Percentiles rank a stretch among this genome's conserved stretches.
Evolutionary conservation across 1,139 yeast genomes (phyloP).

Genomic region (Candida dubliniensis): DNA sequence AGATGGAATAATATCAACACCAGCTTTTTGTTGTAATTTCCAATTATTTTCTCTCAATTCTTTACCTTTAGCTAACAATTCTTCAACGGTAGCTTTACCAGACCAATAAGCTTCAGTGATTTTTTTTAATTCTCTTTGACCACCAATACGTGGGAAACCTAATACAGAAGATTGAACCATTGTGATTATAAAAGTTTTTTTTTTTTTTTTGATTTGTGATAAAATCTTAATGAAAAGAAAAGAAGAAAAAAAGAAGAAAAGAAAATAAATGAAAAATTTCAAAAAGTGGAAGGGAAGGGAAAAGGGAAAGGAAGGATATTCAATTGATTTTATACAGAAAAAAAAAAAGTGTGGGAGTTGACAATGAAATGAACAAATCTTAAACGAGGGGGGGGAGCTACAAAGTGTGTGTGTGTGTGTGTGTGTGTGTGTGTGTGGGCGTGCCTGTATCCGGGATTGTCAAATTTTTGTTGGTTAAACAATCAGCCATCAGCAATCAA

Average conservation of each 20-base stretch:
- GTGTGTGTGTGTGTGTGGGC: too few species aligned
- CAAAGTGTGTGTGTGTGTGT: too few species aligned
- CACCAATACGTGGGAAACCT: conserved; percentile 99
- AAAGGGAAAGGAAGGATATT: too few species aligned
- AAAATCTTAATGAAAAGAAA: conserved; percentile 4
- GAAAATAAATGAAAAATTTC: background rate
- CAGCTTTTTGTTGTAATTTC: conserved; percentile 96
- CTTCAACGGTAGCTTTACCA: conserved; percentile 87
- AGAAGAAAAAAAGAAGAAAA: conserved; percentile 7
- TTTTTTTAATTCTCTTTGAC: conserved; percentile 98
- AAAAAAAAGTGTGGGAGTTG: conserved; percentile 1
- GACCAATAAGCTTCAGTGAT: conserved; percentile 99
- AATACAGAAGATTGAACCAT: conserved; percentile 96
- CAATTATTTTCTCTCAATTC: conserved; percentile 95
- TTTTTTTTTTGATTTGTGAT: conserved; percentile 3
- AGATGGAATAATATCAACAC: conserved; percentile 95
- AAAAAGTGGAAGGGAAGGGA: too few species aligned
- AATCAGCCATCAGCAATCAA: too few species aligned
- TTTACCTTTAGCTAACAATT: conserved; percentile 88
- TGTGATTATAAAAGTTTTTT: conserved; percentile 9
- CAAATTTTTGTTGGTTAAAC: background rate
- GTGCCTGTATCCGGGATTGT: background rate
- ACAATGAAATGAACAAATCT: too few species aligned
- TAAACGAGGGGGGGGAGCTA: too few species aligned
- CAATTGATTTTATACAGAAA: background rate